These are phyloP conservation scores for Lycium ferocissimum DNA, from an alignment of 257 asterid species.

Conservation along the genomic window DNA sequence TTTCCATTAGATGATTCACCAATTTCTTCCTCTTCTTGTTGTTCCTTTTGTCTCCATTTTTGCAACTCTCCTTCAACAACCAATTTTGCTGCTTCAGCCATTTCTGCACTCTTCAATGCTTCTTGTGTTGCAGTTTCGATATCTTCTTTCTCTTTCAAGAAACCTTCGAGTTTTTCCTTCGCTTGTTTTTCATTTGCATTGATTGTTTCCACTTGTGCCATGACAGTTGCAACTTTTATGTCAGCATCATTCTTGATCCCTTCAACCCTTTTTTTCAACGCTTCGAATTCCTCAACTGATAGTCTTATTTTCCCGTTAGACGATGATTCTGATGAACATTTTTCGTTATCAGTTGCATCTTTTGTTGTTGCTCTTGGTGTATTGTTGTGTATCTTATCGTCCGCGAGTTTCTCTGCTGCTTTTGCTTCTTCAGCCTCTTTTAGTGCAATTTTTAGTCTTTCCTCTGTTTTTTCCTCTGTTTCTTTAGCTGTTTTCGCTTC, in stretches of 20 bases:
- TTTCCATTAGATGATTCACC: slow-evolving; percentile 58
- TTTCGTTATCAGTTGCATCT: background rate
- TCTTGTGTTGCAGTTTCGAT: slow-evolving; percentile 65
- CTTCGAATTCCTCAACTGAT: slow-evolving; percentile 36
- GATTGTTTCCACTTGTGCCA: slow-evolving; percentile 49
- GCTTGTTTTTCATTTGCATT: slow-evolving; percentile 81
- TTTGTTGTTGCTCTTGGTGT: background rate
- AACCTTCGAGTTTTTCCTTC: slow-evolving; percentile 57
- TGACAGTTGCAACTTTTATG: slow-evolving; percentile 46
- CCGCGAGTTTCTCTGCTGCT: slow-evolving; percentile 43
- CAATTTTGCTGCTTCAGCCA: slow-evolving; percentile 86
- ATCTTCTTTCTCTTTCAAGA: slow-evolving; percentile 67
- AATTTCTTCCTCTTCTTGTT: slow-evolving; percentile 64
- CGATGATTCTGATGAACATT: background rate
- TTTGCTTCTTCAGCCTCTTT: slow-evolving; percentile 78
- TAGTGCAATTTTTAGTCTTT: slow-evolving; percentile 50
- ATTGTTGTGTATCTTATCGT: slow-evolving; percentile 12
- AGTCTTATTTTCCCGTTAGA: slow-evolving; percentile 40
- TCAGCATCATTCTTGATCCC: slow-evolving; percentile 41
- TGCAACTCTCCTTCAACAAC: slow-evolving; percentile 86
- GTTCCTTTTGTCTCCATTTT: slow-evolving; percentile 82
- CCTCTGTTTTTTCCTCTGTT: slow-evolving; percentile 68
- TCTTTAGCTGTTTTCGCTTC: slow-evolving; percentile 58
- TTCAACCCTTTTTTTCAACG: slow-evolving; percentile 37
- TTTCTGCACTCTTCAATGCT: slow-evolving; percentile 74